These are phyloP conservation scores for Chloris gayana DNA, from an alignment of 176 grass and related monocot genomes.

Conservation along the genomic window DNA sequence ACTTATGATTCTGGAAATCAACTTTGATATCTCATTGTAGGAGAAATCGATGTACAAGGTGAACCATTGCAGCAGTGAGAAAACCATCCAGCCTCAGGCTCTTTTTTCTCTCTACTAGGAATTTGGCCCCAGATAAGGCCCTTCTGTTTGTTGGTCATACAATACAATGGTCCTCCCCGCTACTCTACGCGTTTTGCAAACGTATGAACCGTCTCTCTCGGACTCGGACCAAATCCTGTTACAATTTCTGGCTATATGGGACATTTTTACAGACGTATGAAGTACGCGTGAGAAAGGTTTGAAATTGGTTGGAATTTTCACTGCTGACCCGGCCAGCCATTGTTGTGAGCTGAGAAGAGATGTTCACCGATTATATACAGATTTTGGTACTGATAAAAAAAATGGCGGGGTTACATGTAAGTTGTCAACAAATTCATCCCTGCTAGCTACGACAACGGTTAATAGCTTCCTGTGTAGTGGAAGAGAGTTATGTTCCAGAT, in stretches of 20 bases:
- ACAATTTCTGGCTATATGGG: no score
- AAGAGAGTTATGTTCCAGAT: no score
- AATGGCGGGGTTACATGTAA: neutral
- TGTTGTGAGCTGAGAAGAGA: neutral
- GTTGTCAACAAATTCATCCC: neutral
- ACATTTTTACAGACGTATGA: no score
- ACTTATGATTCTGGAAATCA: no score
- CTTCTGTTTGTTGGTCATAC: neutral
- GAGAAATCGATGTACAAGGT: no score
- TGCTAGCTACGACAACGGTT: neutral
- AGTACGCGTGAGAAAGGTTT: neutral
- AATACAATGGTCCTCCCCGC: neutral
- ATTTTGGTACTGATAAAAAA: neutral
- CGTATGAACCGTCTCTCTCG: neutral
- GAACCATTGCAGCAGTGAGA: no score
- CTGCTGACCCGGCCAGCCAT: neutral
- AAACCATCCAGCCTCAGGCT: no score
- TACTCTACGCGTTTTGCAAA: neutral
- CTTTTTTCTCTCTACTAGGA: no score
- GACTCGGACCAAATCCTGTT: no score
- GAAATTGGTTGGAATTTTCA: constrained; percentile 1
- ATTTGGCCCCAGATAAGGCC: no score
- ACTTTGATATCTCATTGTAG: no score
- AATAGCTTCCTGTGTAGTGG: no score
- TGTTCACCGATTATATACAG: neutral